phyloP scores from a whole-genome alignment of 805 yeast genomes.

The Kazachstania bromeliacearum region DNA sequence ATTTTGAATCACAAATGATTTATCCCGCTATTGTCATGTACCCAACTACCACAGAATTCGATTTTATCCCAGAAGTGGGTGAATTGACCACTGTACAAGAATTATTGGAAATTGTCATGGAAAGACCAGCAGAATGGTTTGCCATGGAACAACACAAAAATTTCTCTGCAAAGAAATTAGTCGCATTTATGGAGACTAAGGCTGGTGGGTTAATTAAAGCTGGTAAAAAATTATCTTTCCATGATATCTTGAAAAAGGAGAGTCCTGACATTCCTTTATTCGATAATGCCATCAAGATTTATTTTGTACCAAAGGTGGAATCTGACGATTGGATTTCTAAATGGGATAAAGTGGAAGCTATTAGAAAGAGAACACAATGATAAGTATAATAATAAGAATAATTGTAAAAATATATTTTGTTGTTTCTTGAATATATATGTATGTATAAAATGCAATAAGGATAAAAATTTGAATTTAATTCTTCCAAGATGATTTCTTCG shows the following conservation, averaged over 20 bases:
- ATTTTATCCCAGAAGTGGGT: conserved; percentile 64
- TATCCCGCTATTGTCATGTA: conserved; percentile 74
- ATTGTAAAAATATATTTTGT: not conserved
- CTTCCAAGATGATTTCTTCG: conserved; percentile 2
- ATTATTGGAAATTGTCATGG: conserved; percentile 47
- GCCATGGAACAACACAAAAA: conserved; percentile 47
- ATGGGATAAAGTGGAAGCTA: conserved; percentile 57
- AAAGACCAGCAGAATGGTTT: conserved; percentile 64
- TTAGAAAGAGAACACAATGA: conserved; percentile 35
- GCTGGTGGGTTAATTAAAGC: conserved; percentile 79
- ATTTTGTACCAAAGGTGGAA: conserved; percentile 67
- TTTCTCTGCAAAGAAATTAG: conserved; percentile 50
- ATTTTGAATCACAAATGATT: conserved; percentile 68
- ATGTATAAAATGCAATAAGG: not conserved
- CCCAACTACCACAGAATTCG: conserved; percentile 79
- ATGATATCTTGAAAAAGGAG: conserved; percentile 52
- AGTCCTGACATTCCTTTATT: conserved; percentile 65
- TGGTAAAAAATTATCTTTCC: conserved; percentile 65
- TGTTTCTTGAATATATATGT: not conserved
- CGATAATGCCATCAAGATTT: conserved; percentile 62
- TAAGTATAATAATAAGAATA: no score
- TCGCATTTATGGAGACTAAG: conserved; percentile 72
- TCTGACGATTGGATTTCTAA: conserved; percentile 52
- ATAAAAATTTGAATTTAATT: not conserved
- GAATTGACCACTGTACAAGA: conserved; percentile 63